phyloP scores from a whole-genome alignment of 495 filamentous ascomycete genomes.

The Astrothelium macrocarpum region DNA sequence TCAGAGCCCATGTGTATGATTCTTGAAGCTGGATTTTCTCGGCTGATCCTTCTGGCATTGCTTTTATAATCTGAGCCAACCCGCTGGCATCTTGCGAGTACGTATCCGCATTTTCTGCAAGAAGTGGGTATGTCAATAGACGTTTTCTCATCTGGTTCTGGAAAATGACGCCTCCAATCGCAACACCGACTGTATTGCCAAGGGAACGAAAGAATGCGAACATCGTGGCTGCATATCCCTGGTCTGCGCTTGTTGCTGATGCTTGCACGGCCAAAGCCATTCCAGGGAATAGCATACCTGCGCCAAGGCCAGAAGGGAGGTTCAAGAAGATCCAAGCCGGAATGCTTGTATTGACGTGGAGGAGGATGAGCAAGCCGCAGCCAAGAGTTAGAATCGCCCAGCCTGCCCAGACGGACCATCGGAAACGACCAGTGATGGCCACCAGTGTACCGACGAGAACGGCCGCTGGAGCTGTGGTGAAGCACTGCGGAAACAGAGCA shows the following conservation, averaged over 20 bases:
- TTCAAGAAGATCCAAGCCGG: constrained; percentile 41
- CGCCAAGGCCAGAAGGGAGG: constrained; percentile 38
- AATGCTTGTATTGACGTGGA: constrained; percentile 37
- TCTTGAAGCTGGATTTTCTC: constrained; percentile 27
- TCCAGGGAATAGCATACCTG: constrained; percentile 40
- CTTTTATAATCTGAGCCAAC: constrained; percentile 37
- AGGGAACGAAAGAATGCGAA: constrained; percentile 51
- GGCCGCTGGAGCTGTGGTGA: constrained; percentile 42
- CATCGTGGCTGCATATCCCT: constrained; percentile 44
- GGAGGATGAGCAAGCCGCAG: constrained; percentile 37
- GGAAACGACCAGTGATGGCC: constrained; percentile 38
- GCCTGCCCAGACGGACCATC: constrained; percentile 44
- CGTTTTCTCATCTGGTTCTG: constrained; percentile 46
- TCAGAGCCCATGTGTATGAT: constrained; percentile 32
- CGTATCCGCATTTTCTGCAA: constrained; percentile 27
- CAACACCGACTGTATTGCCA: constrained; percentile 56
- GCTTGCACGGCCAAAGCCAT: constrained; percentile 46
- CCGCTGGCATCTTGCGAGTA: constrained; percentile 39
- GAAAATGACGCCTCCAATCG: constrained; percentile 50
- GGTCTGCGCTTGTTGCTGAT: constrained; percentile 33
- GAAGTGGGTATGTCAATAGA: constrained; percentile 28
- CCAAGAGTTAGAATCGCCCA: constrained; percentile 44
- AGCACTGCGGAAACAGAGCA: constrained; percentile 49
- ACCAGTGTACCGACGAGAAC: constrained; percentile 40
- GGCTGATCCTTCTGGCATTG: constrained; percentile 21